Evolutionary conservation across 768 basidiomycete species (phyloP), one percentile per base, ranked within the genome.

Genomic region (Leccinum rimulosum): DNA sequence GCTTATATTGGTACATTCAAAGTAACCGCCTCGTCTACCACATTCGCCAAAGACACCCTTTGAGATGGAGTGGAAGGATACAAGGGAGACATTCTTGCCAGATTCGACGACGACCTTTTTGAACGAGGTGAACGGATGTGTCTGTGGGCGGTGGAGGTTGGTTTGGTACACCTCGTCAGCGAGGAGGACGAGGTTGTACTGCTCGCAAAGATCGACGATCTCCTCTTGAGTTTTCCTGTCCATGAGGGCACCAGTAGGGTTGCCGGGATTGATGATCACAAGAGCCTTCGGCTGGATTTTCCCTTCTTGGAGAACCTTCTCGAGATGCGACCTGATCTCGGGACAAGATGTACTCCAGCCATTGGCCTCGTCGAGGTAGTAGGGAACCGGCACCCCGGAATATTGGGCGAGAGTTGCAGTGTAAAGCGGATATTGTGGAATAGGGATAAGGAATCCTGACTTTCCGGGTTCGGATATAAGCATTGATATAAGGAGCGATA

Each of bases 81-180:
- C 79, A 71, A 99, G 86, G 48, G 92, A 85, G 57, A 95, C 76
- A 56, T 84, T 58, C 33, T 61, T 69, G 0, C 66, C 81, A n/a
- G 88, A 90, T 55, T 82, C 72, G 62, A 88, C 77, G 3, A 97
- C 84, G 54, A 93, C 80, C 75, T 93, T 90, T 74, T 98, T 98
- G 84, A 99, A 98, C 10, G 91, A 93, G 52, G 86, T 84, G 82
- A 99, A 99, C 0, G 90, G 82, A 71, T 90, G 85, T 2, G 79
- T 78, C 3, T 73, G 68, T 45, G 76, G 78, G 49, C 81, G 78
- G 78, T 95, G 95, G 48, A 98, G 82, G 79, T 98, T 98, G 66
- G 77, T 77, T 75, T 99, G 96, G 81, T 99, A 98, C n/a, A 99
- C 96, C 74, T 99, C 96, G 74, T 99, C 96, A 0, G 96, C 96